Percentiles rank a stretch among this genome's conserved stretches.
phyloP scores from a whole-genome alignment of 768 basidiomycete genomes.

The Pisolithus sp. region DNA sequence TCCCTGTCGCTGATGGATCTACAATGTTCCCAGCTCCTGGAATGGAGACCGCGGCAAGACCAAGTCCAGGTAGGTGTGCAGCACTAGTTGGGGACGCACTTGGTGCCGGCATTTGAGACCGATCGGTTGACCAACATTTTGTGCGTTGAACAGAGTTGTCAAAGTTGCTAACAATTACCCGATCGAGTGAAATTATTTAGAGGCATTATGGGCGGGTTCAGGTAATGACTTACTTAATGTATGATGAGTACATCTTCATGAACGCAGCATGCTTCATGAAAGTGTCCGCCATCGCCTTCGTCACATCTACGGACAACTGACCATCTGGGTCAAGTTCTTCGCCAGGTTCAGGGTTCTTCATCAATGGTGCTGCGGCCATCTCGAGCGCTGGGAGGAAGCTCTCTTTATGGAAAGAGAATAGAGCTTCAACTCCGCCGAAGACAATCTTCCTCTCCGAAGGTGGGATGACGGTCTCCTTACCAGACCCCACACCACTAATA shows the following conservation, averaged over 20 bases:
- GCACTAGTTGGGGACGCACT: conserved; percentile 48
- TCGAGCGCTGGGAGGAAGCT: conserved; percentile 92
- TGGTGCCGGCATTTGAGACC: conserved; percentile 29
- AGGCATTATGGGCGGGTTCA: neutral
- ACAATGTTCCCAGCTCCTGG: conserved; percentile 37
- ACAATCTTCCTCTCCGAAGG: conserved; percentile 82
- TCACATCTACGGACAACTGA: conserved; percentile 64
- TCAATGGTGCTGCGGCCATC: conserved; percentile 62
- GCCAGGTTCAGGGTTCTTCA: conserved; percentile 41
- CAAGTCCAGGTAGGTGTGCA: conserved; percentile 37
- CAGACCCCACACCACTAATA: conserved; percentile 62
- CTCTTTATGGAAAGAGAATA: conserved; percentile 89
- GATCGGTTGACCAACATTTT: conserved; percentile 74
- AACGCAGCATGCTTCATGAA: conserved; percentile 94
- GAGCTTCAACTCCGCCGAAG: conserved; percentile 82
- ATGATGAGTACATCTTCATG: conserved; percentile 98
- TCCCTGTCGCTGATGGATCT: conserved; percentile 32
- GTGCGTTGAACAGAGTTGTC: conserved; percentile 87
- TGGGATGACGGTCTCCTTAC: conserved; percentile 83
- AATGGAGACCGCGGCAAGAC: conserved; percentile 28
- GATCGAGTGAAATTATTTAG: conserved; percentile 9
- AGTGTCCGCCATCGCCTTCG: conserved; percentile 76
- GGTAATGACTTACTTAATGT: conserved; percentile 74
- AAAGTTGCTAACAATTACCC: conserved; percentile 61
- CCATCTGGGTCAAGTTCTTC: conserved; percentile 62